Base-by-base conservation (phyloP, 176 grass and related monocot genomes). In the Rhynchospora pubera region DNA sequence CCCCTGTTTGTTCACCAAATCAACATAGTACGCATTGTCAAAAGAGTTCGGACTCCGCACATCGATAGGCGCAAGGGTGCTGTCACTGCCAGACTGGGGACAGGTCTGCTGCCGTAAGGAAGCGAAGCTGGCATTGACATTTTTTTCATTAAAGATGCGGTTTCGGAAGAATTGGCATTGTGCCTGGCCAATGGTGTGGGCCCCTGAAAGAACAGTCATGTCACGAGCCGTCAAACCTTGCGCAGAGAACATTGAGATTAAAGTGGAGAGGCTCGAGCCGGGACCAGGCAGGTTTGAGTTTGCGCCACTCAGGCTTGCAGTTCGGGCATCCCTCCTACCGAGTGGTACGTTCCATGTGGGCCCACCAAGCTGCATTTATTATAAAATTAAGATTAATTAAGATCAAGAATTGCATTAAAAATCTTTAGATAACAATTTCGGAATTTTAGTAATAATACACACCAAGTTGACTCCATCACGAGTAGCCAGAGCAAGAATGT, bases 131-230 rank as follows among this genome's bases (percentile, higher is more conserved):
- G 86, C 46, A 66, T 91, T 65, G 44, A 86, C 65, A 64, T 85
- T 57, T 6, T 86, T 70, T 76, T 91, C 91, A 78, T 76, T 84
- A 88, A 87, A 93, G 86, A 97, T 93, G 89, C 81, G 94, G 11
- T 42, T 0, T 22, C 94, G 91, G 86, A 97, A 97, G 13, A 52
- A 83, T 60, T 55, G 14, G 87, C 94, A 93, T 0, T 84, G 91
- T 1, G 94, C 87, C 9, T n/a, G 88, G 0, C 91, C 91, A 46
- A 97, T 87, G 2, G 94, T 97, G 89, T 97, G 94, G 24, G 91
- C 89, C 2, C 94, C 94, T 4, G 94, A 97, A 1, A 97, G 91
- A 5, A 61, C 94, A 9, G 94, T 93, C 5, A 97, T 79, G 74
- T 91, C 94, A 0, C 87, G 83, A 34, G 89, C 84, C 80, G 67